A percentile compares a stretch with the other conserved stretches of the same genome.
Evolutionary conservation across 2,329 filamentous ascomycete genomes (phyloP).

Genomic region (Aspergillus hiratsukae): DNA sequence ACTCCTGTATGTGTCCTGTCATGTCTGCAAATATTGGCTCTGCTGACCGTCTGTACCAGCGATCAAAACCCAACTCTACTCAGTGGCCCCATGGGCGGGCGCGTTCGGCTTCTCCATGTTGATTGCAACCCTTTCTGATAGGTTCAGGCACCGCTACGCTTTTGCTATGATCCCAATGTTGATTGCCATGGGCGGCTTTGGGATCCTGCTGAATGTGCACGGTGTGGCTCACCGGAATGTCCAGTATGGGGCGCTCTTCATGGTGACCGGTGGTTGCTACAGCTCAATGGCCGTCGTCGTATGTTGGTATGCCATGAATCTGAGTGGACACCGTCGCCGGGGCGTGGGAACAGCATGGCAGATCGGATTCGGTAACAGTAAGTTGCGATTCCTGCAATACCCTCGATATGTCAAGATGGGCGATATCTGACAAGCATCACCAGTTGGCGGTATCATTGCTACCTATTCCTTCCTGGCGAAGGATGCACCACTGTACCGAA

Average conservation of each 20-base stretch:
- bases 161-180: slow-evolving; percentile 67
- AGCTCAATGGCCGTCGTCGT: slow-evolving; percentile 85
- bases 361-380: slow-evolving; percentile 67
- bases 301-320: slow-evolving; percentile 79
- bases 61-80: slow-evolving; percentile 50
- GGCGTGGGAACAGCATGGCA: slow-evolving; percentile 72
- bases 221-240: slow-evolving; percentile 52
- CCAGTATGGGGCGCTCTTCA: slow-evolving; percentile 76
- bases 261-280: slow-evolving; percentile 76
- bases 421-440: slow-evolving; percentile 4
- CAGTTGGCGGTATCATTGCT: slow-evolving; percentile 70
- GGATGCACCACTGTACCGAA: slow-evolving; percentile 65
- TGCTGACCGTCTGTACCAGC: slow-evolving; percentile 19
- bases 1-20: slow-evolving; percentile 38
- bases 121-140: slow-evolving; percentile 69
- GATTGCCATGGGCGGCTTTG: slow-evolving; percentile 69
- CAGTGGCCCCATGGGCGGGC: slow-evolving; percentile 59
- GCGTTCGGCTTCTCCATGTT: slow-evolving; percentile 77
- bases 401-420: neutral
- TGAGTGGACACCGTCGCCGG: slow-evolving; percentile 67
- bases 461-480: slow-evolving; percentile 63
- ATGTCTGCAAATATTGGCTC: neutral
- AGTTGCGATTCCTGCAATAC: slow-evolving; percentile 7
- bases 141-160: slow-evolving; percentile 64
- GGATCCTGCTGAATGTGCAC: slow-evolving; percentile 68